phyloP scores from a whole-genome alignment of 148 eudicot species.

The Camellia japonica region DNA sequence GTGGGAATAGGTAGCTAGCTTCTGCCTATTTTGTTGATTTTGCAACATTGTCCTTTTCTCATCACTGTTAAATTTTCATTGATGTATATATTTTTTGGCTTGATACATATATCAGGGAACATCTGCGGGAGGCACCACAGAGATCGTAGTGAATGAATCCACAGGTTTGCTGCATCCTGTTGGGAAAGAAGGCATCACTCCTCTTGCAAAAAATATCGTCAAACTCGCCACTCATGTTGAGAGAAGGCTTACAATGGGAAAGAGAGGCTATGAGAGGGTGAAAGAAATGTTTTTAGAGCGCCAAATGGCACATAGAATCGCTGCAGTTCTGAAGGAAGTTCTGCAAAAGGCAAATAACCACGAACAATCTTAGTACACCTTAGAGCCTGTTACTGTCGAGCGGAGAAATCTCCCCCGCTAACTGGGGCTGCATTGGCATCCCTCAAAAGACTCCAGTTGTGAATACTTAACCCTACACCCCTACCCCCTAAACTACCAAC shows the following conservation, averaged over 20 bases:
- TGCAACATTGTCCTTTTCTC: neutral
- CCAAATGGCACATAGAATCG: slow-evolving; percentile 85
- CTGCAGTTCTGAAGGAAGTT: slow-evolving; percentile 73
- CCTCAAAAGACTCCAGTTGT: neutral
- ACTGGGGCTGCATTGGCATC: neutral
- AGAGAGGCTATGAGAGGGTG: slow-evolving; percentile 79
- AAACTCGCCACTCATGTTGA: slow-evolving; percentile 77
- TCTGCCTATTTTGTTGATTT: neutral
- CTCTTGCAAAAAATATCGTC: slow-evolving; percentile 81
- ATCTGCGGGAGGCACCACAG: slow-evolving; percentile 94
- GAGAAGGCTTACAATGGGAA: slow-evolving; percentile 79
- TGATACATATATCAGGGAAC: slow-evolving; percentile 61
- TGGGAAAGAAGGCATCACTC: slow-evolving; percentile 80
- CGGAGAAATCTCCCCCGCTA: neutral
- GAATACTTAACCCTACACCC: neutral
- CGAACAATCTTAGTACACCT: neutral
- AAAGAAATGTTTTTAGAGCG: slow-evolving; percentile 78
- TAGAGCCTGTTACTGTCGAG: neutral
- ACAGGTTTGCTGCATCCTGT: slow-evolving; percentile 86
- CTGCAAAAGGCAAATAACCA: slow-evolving; percentile 58
- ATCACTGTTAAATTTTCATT: neutral
- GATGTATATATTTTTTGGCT: neutral
- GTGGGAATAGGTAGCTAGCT: neutral
- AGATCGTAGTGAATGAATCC: slow-evolving; percentile 79
- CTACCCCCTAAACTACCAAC: neutral